Percentiles rank a stretch among this genome's conserved stretches.
Evolutionary conservation across 192 early-diverging fungal species (phyloP).

Genomic region (Coemansia sp.): DNA sequence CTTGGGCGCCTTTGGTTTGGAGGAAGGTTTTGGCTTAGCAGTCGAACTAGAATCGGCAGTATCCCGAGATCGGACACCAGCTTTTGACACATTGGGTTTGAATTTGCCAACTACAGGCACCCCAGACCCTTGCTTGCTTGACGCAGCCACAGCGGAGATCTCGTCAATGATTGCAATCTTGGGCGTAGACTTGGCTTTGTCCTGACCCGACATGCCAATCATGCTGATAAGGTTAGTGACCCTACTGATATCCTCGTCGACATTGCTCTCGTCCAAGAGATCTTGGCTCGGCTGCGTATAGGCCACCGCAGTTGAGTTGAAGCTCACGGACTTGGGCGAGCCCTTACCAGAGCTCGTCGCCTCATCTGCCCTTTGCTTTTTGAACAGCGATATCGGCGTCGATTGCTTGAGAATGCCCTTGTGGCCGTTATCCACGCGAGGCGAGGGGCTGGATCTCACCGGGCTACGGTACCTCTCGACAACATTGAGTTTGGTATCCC

Average conservation of each 20-base stretch:
- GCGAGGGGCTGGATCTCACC: not conserved
- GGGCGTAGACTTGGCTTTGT: constrained; percentile 1
- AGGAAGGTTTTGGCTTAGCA: not conserved
- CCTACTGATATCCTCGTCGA: constrained; percentile 19
- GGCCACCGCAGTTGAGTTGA: constrained; percentile 12
- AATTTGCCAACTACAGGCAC: constrained; percentile 19
- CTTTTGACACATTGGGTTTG: constrained; percentile 22
- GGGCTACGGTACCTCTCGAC: constrained; percentile 12
- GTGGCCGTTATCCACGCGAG: not conserved
- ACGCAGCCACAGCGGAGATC: not conserved
- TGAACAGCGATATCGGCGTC: constrained; percentile 4
- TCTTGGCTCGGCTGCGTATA: constrained; percentile 18
- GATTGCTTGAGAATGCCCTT: constrained; percentile 35
- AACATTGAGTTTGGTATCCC: constrained; percentile 15
- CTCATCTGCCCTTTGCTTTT: not conserved
- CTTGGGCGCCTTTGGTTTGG: constrained; percentile 8
- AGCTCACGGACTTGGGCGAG: constrained; percentile 29
- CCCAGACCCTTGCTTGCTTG: not conserved
- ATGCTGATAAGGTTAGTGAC: constrained; percentile 14
- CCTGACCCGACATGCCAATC: constrained; percentile 11
- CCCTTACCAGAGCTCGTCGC: not conserved
- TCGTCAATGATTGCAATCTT: constrained; percentile 8
- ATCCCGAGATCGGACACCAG: constrained; percentile 10
- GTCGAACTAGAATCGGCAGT: not conserved
- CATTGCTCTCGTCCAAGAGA: constrained; percentile 24